These are phyloP conservation scores for Didymella lethalis DNA, from an alignment of 2,329 filamentous ascomycete species.

Conservation along the genomic window DNA sequence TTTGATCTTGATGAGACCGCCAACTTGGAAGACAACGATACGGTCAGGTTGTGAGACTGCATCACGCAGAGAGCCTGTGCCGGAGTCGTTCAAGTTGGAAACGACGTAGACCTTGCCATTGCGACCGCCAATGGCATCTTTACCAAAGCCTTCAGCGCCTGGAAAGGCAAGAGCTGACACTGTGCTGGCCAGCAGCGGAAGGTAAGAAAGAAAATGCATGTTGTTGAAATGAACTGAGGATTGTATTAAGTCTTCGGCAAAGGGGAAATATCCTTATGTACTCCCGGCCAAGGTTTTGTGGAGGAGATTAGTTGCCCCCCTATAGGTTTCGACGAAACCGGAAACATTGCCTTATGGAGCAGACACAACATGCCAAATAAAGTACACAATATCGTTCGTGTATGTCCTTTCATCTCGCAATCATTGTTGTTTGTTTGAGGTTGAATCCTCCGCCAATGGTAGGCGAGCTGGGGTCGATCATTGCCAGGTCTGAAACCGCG, in stretches of 20 bases:
- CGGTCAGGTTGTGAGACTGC: constrained; percentile 59
- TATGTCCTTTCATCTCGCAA: constrained; percentile 11
- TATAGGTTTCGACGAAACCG: constrained; percentile 3
- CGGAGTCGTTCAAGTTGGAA: constrained; percentile 59
- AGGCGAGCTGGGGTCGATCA: constrained; percentile 9
- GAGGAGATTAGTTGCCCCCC: not conserved
- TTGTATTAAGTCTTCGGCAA: not conserved
- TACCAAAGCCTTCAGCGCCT: constrained; percentile 61
- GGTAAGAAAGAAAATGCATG: constrained; percentile 28
- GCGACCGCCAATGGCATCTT: constrained; percentile 57
- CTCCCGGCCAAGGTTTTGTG: not conserved
- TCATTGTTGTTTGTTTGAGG: constrained; percentile 2
- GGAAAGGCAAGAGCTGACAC: constrained; percentile 54
- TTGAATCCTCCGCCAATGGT: constrained; percentile 18
- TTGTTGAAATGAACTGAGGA: not conserved
- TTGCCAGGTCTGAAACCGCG: constrained; percentile 12
- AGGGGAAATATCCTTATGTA: not conserved
- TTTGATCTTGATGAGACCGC: constrained; percentile 60
- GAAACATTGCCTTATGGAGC: not conserved
- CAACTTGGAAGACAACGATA: constrained; percentile 60
- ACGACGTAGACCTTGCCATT: constrained; percentile 59
- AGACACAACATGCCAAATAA: not conserved
- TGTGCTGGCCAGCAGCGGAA: constrained; percentile 30
- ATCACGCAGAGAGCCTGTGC: constrained; percentile 60
- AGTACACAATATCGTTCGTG: not conserved